Base-by-base conservation (phyloP, 2,329 filamentous ascomycete species). In the Tolypocladium endophyticum region DNA sequence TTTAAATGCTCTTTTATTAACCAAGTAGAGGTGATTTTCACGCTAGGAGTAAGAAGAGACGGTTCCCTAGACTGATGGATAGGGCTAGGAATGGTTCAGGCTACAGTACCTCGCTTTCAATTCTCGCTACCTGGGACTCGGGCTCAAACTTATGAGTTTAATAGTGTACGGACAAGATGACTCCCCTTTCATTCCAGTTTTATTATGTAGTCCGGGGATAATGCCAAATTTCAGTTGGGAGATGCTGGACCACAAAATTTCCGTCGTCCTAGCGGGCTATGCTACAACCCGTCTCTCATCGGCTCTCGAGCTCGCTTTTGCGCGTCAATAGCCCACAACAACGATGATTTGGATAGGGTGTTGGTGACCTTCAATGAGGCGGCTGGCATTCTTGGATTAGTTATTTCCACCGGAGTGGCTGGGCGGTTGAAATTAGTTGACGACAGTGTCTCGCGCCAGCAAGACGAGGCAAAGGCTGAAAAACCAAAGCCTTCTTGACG, bases 151-250 rank as follows among this genome's bases (percentile, higher is more conserved):
- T 66, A 87, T 99, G 58, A 94, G 94, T 56, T 93, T 92, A 77
- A 99, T 99, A 71, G 88, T 97, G 59, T 96, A 95, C 71, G 94
- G 94, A 62, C 92, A 97, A 72, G 94, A 99, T 71, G 94, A 99
- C 76, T 97, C 92, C 4, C 94, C 94, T 60, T 97, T 99, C 68
- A 92, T 99, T 67, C 94, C 94, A 58, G 75, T 99, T 65, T 84
- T 96, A 70, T 86, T 99, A 33, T 99, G 97, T 81, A 91, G 97
- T 76, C 94, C 94, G n/a, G 94, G 90, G 68, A 99, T 99, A 79
- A 97, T 99, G 81, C 90, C 93, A 6, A 93, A 94, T 61, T 99
- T 99, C 76, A 97, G 92, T 56, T 94, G 96, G 72, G 94, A 97
- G 74, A 97, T 99, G 94, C 84, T 97, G 62, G 90, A 77, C n/a